phyloP scores from a whole-genome alignment of 2,329 filamentous ascomycete species.

The Cytospora leucostoma region DNA sequence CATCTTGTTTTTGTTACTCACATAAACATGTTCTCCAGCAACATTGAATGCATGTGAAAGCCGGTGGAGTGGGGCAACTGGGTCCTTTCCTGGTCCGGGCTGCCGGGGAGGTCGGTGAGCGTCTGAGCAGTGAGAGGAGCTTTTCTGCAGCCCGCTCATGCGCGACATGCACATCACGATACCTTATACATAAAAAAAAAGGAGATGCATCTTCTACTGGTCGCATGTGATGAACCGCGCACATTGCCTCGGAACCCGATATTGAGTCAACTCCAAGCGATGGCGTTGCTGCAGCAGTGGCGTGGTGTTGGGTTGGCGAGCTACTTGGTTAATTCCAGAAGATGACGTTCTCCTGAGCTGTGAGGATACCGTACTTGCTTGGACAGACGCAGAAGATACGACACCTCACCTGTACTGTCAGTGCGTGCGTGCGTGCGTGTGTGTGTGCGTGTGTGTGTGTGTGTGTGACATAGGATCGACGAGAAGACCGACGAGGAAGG shows the following conservation, averaged over 20 bases:
- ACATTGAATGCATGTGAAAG: slow-evolving; percentile 1
- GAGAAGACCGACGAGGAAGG: not conserved
- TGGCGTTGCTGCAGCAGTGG: not conserved
- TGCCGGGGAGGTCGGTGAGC: not conserved
- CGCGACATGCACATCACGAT: not conserved
- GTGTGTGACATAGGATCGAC: not conserved
- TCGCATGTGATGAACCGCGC: not conserved
- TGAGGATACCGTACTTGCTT: not conserved
- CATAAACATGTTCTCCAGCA: not conserved
- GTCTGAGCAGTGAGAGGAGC: not conserved
- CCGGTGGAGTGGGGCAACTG: not conserved
- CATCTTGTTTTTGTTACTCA: not conserved
- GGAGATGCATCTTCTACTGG: not conserved
- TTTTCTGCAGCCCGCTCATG: not conserved
- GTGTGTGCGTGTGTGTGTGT: not conserved
- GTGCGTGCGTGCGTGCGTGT: no score
- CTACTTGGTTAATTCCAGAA: not conserved
- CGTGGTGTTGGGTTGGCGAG: not conserved
- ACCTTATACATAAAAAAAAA: no score
- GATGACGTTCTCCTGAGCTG: not conserved
- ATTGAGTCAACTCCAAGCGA: not conserved
- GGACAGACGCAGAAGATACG: not conserved
- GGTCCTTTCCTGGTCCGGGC: not conserved
- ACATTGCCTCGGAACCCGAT: not conserved
- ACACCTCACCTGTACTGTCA: not conserved